These are phyloP conservation scores for Pichia kudriavzevii DNA, from an alignment of 1,139 yeast species.

Conservation along the genomic window DNA sequence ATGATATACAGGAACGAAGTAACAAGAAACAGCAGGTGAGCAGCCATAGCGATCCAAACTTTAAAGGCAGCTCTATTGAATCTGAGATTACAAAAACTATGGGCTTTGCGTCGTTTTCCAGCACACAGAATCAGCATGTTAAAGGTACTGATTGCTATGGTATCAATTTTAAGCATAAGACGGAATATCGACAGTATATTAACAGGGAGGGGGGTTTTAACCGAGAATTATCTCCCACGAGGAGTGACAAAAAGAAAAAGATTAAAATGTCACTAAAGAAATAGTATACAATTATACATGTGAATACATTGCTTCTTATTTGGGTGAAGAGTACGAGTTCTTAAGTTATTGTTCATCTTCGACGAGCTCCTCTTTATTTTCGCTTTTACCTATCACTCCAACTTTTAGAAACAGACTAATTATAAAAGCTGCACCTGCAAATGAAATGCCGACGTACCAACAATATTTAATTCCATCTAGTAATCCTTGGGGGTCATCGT, in stretches of 20 bases:
- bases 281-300: no score
- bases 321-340: no score
- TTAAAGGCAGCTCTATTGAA: background rate
- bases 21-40: no score
- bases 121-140: constrained; percentile 57
- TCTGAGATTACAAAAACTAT: constrained; percentile 37
- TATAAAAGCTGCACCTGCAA: constrained; percentile 28
- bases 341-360: no score
- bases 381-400: constrained; percentile 28
- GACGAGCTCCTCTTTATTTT: background rate
- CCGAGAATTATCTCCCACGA: constrained; percentile 49
- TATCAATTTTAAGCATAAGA: constrained; percentile 33
- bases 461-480: constrained; percentile 33
- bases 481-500: constrained; percentile 20
- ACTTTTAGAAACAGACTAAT: constrained; percentile 31
- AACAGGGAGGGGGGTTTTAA: constrained; percentile 57
- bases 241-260: constrained; percentile 20
- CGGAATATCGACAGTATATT: constrained; percentile 61
- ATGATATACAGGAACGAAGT: background rate
- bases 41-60: no score
- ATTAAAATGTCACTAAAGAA: constrained; percentile 10
- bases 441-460: constrained; percentile 35
- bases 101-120: constrained; percentile 59
- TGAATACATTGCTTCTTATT: no score
- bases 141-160: constrained; percentile 44